Evolutionary conservation across 2,329 filamentous ascomycete genomes (phyloP), one percentile per base, ranked within the genome.

Genomic region (Fusarium floridanum): DNA sequence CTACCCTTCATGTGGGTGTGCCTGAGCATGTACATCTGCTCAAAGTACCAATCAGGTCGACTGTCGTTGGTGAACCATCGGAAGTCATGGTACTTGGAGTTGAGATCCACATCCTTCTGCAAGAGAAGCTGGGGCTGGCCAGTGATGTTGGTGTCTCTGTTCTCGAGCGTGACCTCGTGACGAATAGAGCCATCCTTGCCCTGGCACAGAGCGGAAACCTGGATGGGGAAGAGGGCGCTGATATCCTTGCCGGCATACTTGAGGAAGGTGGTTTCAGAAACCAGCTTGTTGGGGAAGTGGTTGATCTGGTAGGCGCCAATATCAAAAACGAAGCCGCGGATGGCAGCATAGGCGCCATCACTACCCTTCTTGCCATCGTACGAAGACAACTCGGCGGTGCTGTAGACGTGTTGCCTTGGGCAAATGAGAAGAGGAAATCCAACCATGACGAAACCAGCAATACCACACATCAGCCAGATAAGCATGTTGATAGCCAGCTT

Each of bases 401-500:
- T 97, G 84, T 89, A 98, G 61, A 99, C 95, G 79, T 97, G 85
- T 81, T 99, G 97, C 22, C 88, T 96, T 0, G 97, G 97, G 83
- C 97, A 99, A 79, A 99, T 95, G 73, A 98, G 85, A 76, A 88
- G 85, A 1, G 97, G 97, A 80, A 99, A 97, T 65, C 92, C 88
- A 70, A 98, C 89, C 79, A 98, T 95, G 87, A 99, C 93, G 86
- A 99, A 99, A 66, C 93, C 89, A 32, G 94, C 91, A 59, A 94
- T 83, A 17, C 85, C 86, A 84, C 96, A 98, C 81, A 89, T 90
- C 67, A 96, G 86, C 97, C 97, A 99, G 81, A 99, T 99, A 80
- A 98, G 89, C 82, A 99, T 88, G 86, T 99, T 99, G 88, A 99
- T 99, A 64, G 97, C 96, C 68, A 99, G 83, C 87, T 99, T 99